Evolutionary conservation across 805 yeast genomes (phyloP), one percentile per base, ranked within the genome.

Genomic region (Myxozyma udenii): DNA sequence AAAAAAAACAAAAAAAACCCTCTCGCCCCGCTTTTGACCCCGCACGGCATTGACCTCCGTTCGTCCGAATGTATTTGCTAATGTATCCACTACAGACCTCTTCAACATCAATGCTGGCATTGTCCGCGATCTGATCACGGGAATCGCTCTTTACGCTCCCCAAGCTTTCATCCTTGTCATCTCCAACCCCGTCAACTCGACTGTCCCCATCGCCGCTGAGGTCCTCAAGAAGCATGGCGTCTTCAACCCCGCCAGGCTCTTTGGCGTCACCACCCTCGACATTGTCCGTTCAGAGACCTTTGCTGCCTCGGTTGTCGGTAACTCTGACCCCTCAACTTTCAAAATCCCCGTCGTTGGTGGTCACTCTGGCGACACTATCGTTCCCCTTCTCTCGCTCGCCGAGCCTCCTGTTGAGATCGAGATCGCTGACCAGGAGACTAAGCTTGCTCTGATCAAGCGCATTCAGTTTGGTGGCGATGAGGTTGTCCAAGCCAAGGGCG

Each of bases 401-500:
- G 44, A 57, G 42, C 74, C 74, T 46, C 48, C 57, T 49, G 55
- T 71, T 64, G 50, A 57, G 12, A 52, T 66, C 66, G 62, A 65
- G 64, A n/a, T n/a, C n/a, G n/a, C n/a, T n/a, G 64, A 73, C 68
- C 48, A 66, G 65, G 68, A 66, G 63, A 58, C 59, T 35, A 62
- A 64, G 48, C 80, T 80, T 64, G 78, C 79, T 56, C 78, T 90
- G 62, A 80, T 88, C 64, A 78, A 87, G 78, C 81, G 98, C n/a
- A 90, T 90, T 62, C 97, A 90, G 74, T 89, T 85, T 63, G 95
- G 95, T 57, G 98, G 98, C 67, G 98, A 90, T 68, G 97, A 91
- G 72, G 95, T 90, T 43, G 98, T 90, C 59, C 77, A 85, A 74
- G 97, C 97, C 50, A 90, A 90, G 75, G 84, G 87, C 64, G 97